Conservation (phyloP, 2,329 filamentous ascomycete species). For the Sclerotinia spermophila region DNA sequence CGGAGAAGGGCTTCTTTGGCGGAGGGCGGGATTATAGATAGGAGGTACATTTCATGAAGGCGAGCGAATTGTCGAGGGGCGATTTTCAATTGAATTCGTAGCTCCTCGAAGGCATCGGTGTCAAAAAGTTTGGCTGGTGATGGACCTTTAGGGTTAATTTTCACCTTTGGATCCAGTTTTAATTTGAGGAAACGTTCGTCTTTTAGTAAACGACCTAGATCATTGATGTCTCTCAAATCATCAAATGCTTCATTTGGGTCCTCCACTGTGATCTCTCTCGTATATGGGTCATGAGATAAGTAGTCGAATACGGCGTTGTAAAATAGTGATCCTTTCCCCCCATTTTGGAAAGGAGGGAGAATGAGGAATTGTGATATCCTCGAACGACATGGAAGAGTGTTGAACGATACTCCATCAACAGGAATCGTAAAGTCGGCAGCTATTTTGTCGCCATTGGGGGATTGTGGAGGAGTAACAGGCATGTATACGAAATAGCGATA, state of each 20-base stretch:
- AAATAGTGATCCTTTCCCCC: constrained; percentile 73
- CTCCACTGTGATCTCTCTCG: constrained; percentile 85
- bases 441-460: constrained; percentile 36
- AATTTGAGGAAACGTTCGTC: constrained; percentile 56
- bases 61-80: constrained; percentile 71
- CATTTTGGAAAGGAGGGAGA: constrained; percentile 78
- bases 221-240: constrained; percentile 71
- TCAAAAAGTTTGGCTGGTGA: constrained; percentile 57
- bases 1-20: constrained; percentile 51
- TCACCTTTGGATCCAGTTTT: constrained; percentile 50
- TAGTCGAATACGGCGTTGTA: constrained; percentile 75
- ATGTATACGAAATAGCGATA: constrained; percentile 77
- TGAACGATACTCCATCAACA: constrained; percentile 40
- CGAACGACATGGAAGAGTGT: constrained; percentile 68
- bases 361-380: constrained; percentile 93
- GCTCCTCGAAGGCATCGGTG: constrained; percentile 48
- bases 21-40: constrained; percentile 54
- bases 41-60: constrained; percentile 71
- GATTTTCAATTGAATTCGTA: constrained; percentile 66
- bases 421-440: constrained; percentile 44
- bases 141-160: constrained; percentile 47
- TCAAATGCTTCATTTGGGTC: constrained; percentile 89
- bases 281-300: constrained; percentile 58
- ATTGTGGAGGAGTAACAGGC: constrained; percentile 44
- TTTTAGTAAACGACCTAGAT: constrained; percentile 62